Conservation (phyloP, 345 rosid genomes). For the Populus alba region DNA sequence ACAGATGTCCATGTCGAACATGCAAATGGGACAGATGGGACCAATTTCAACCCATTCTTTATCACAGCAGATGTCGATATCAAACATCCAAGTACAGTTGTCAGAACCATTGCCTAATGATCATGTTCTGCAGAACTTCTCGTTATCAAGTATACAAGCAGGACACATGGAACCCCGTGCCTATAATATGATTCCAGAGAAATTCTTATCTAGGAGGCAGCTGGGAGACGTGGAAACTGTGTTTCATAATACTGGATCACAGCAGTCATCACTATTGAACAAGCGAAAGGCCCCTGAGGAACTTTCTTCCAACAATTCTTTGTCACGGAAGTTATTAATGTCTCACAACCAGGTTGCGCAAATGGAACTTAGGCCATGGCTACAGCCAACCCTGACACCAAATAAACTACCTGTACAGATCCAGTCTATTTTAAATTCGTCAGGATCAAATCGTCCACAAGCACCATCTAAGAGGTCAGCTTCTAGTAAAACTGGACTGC, state of each 20-base stretch:
- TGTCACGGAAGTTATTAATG: constrained; percentile 26
- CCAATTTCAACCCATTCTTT: constrained; percentile 18
- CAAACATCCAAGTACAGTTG: constrained; percentile 23
- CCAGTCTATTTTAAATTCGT: constrained; percentile 35
- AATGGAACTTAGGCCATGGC: constrained; percentile 79
- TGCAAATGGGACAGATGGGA: constrained; percentile 37
- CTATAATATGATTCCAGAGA: constrained; percentile 26
- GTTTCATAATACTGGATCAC: constrained; percentile 29
- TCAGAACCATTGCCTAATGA: constrained; percentile 14
- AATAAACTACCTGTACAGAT: constrained; percentile 30
- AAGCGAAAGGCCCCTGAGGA: constrained; percentile 66
- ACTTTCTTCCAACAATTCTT: constrained; percentile 28
- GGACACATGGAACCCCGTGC: constrained; percentile 19
- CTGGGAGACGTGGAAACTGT: constrained; percentile 30
- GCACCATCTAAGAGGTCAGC: constrained; percentile 43
- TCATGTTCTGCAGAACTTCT: constrained; percentile 19
- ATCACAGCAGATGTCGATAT: constrained; percentile 25
- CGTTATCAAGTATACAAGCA: constrained; percentile 27
- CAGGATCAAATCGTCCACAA: constrained; percentile 41
- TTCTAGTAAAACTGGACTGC: constrained; percentile 43
- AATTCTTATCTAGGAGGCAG: constrained; percentile 28
- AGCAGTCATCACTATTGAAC: constrained; percentile 33
- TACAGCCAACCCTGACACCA: constrained; percentile 45
- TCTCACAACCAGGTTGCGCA: constrained; percentile 58
- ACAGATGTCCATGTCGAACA: constrained; percentile 22